Evolutionary conservation across 257 asterid genomes (phyloP).

Genomic region (Echites panduratus): DNA sequence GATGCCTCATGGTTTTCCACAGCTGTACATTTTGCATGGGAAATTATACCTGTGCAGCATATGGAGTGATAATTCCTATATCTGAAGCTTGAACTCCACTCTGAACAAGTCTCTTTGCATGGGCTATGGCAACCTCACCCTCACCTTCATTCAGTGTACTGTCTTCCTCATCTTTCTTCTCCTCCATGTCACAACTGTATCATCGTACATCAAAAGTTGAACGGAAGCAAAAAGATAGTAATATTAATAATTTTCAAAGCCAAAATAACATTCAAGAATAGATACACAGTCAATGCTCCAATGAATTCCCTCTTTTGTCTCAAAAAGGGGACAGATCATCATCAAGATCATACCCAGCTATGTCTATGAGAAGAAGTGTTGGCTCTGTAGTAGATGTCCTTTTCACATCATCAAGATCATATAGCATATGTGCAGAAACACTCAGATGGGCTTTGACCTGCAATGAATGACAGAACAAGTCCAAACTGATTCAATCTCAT

Average conservation of each 20-base stretch:
- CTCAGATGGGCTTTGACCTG: constrained; percentile 89
- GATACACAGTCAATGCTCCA: neutral
- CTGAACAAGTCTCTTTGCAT: constrained; percentile 79
- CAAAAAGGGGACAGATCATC: neutral
- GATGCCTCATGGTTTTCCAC: constrained; percentile 10
- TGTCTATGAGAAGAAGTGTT: constrained; percentile 86
- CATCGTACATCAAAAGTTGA: neutral
- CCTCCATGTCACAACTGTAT: constrained; percentile 95
- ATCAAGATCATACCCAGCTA: constrained; percentile 55
- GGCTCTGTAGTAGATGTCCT: constrained; percentile 76
- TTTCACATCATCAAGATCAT: constrained; percentile 72
- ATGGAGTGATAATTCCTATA: constrained; percentile 86
- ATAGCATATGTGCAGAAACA: constrained; percentile 70
- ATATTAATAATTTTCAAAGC: neutral
- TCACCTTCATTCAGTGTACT: constrained; percentile 94
- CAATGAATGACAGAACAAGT: constrained; percentile 11
- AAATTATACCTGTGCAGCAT: constrained; percentile 80
- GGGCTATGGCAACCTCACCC: constrained; percentile 83
- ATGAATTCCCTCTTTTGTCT: neutral
- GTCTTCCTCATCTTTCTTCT: constrained; percentile 94
- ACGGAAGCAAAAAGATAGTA: neutral
- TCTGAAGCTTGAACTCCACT: constrained; percentile 76
- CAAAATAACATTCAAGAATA: neutral
- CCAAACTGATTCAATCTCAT: constrained; percentile 1
- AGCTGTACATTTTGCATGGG: constrained; percentile 4